Conservation (phyloP, 306 rosid species). For the Adenanthera pavonina region DNA sequence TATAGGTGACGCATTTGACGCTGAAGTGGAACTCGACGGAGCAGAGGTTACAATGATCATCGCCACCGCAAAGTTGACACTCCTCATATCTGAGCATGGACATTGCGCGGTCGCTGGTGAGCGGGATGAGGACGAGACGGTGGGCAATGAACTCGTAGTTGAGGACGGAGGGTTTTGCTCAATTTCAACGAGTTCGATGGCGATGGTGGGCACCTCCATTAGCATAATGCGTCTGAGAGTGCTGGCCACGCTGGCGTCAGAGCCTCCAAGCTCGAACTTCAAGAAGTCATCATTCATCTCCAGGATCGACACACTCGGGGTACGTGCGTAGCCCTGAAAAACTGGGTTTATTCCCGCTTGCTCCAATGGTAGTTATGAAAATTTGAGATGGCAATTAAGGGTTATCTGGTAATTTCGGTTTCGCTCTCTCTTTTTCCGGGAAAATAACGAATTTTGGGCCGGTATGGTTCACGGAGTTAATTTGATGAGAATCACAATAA, state of each 20-base stretch:
- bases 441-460: too few species aligned
- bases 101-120: conserved; percentile 88
- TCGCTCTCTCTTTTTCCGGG: too few species aligned
- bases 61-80: conserved; percentile 90
- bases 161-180: conserved; percentile 84
- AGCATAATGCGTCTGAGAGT: conserved; percentile 94
- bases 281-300: conserved; percentile 72
- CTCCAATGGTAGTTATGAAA: not conserved
- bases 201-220: conserved; percentile 84
- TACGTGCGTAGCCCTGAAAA: conserved; percentile 57
- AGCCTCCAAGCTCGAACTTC: conserved; percentile 81
- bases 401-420: not conserved
- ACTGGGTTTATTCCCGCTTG: not conserved
- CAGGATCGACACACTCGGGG: conserved; percentile 75
- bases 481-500: too few species aligned
- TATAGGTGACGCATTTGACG: conserved; percentile 67
- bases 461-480: too few species aligned
- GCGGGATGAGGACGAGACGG: conserved; percentile 82
- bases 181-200: conserved; percentile 87
- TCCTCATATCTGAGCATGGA: conserved; percentile 90
- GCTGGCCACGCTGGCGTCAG: conserved; percentile 81
- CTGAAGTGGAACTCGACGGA: conserved; percentile 88
- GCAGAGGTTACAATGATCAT: conserved; percentile 92
- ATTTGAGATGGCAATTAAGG: not conserved
- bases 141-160: conserved; percentile 89